Base-by-base conservation (phyloP, 2,329 filamentous ascomycete genomes). In the Monilinia fructicola region DNA sequence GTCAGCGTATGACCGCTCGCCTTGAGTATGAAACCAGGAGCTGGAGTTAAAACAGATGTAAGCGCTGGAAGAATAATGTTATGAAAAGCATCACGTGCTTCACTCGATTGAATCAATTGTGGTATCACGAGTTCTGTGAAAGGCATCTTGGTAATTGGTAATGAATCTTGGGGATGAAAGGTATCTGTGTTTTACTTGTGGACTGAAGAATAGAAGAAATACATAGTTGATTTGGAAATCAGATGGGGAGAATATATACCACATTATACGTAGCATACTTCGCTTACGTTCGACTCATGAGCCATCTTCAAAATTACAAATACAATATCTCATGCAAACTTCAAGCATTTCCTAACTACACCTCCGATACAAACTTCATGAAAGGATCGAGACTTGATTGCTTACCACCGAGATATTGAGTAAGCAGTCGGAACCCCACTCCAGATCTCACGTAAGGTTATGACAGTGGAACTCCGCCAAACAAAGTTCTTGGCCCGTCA, bases 111-210 rank as follows among this genome's bases (percentile, higher is more conserved):
- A 18, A 28, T 14, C 1, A 52, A 6, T 16, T n/a, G 18, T 12
- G 62, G 42, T 10, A 18, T 50, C 2, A 52, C 7, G 35, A 65
- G 18, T 14, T 65, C 63, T 0, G 52, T 58, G 42, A 64, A 40
- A 48, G 53, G 28, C 62, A 64, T 64, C 5, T 56, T 58, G 48
- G 26, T 14, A 28, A 40, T 54, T 35, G 31, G 31, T 35, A 35
- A 35, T 35, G 38, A 23, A n/a, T 46, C 16, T 28, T 9, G 16
- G 7, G 12, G 18, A 11, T 52, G 2, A 5, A 53, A 44, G 4
- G 5, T 3, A 14, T 11, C 6, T 35, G 31, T 35, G 31, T 35
- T 35, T 35, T 35, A 7, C 31, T 35, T 35, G 31, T 35, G 31
- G 5, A 35, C 3, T 35, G 9, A 7, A 5, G 31, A 35, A 35